Evolutionary conservation across 108 stramenopile species (phyloP).

Genomic region (Chaetoceros tenuissimus): DNA sequence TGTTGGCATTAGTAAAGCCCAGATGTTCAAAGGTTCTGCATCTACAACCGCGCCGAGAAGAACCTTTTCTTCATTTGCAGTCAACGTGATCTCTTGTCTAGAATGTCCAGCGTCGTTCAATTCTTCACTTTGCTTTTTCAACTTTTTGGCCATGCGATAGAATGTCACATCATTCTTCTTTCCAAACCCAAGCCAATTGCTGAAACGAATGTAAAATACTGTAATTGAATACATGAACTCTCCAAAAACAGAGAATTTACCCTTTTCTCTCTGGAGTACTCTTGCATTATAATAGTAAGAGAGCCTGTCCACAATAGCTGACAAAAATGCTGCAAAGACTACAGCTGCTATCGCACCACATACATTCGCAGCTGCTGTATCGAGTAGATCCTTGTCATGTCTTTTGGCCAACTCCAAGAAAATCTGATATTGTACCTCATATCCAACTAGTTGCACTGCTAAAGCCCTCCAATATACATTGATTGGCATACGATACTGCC

Average conservation of each 20-base stretch:
- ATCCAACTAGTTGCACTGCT: constrained; percentile 34
- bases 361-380: constrained; percentile 24
- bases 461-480: constrained; percentile 33
- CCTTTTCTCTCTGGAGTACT: constrained; percentile 5
- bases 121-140: constrained; percentile 2
- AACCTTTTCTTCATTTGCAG: constrained; percentile 17
- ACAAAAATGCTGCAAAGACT: constrained; percentile 10
- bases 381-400: constrained; percentile 21
- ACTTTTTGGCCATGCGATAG: constrained; percentile 13
- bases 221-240: constrained; percentile 6
- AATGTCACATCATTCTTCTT: constrained; percentile 6
- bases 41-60: constrained; percentile 24
- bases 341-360: constrained; percentile 25
- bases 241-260: constrained; percentile 3
- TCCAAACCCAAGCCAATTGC: constrained; percentile 15
- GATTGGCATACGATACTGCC: constrained; percentile 44
- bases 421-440: constrained; percentile 34
- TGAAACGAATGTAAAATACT: constrained; percentile 1
- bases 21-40: constrained; percentile 23
- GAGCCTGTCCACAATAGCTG: constrained; percentile 9
- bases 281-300: constrained; percentile 16
- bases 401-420: not conserved
- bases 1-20: constrained; percentile 39
- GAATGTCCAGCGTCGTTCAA: constrained; percentile 18
- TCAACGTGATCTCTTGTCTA: constrained; percentile 9